Conservation (phyloP, 345 rosid genomes). For the Passiflora organensis region DNA sequence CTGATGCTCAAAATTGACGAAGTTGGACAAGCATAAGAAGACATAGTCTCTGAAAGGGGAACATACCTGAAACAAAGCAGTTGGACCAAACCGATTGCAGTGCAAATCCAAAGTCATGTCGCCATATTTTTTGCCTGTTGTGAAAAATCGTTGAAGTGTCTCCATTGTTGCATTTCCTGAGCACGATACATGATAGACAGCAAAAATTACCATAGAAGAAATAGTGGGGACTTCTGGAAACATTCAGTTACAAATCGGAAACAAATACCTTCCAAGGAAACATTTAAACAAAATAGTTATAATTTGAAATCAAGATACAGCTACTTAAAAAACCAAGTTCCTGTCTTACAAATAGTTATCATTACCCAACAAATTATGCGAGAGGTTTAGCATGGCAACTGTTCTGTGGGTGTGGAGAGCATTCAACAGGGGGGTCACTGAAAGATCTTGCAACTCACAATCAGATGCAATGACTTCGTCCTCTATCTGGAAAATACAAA, state of each 20-base stretch:
- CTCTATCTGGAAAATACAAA: conserved; percentile 53
- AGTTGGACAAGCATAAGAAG: too few relatives aligned
- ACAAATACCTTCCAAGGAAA: neutral
- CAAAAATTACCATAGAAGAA: too few relatives aligned
- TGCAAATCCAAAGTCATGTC: conserved; percentile 88
- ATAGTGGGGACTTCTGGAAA: neutral
- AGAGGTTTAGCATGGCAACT: conserved; percentile 66
- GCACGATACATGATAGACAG: conserved; percentile 19
- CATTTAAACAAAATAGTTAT: neutral
- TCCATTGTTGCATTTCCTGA: conserved; percentile 96
- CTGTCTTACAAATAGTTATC: too few relatives aligned
- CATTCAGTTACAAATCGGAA: conserved; percentile 1
- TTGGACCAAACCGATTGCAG: conserved; percentile 92
- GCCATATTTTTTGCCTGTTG: conserved; percentile 68
- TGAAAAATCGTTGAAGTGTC: conserved; percentile 66
- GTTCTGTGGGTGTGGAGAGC: conserved; percentile 64
- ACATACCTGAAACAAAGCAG: conserved; percentile 84
- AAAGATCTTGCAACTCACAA: conserved; percentile 88
- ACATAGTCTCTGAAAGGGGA: neutral
- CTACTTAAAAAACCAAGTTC: too few relatives aligned
- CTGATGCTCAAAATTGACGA: too few relatives aligned
- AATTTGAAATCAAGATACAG: conserved; percentile 11
- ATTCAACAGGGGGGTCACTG: conserved; percentile 67
- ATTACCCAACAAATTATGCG: conserved; percentile 89
- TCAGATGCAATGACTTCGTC: conserved; percentile 78